These are phyloP conservation scores for Phytopythium boreale DNA, from an alignment of 352 stramenopile genomes.

Conservation along the genomic window DNA sequence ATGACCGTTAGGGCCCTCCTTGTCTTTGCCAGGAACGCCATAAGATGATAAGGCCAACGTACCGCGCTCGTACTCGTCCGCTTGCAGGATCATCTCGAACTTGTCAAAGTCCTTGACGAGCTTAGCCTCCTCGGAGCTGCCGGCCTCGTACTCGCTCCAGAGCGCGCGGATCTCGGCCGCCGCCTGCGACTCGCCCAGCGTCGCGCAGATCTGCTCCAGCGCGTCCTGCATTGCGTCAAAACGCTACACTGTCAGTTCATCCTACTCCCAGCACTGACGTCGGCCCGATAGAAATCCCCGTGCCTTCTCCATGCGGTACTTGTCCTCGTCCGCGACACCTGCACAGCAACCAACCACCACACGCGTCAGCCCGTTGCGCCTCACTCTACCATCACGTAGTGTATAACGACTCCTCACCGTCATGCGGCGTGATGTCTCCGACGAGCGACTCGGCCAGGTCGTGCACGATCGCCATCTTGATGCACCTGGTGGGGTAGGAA, in stretches of 20 bases:
- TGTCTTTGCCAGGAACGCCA: neutral
- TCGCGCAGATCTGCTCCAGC: constrained; percentile 63
- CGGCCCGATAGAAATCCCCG: constrained; percentile 10
- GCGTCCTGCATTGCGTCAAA: constrained; percentile 38
- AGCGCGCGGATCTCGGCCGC: constrained; percentile 66
- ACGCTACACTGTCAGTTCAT: neutral
- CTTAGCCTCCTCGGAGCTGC: constrained; percentile 74
- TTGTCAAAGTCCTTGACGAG: constrained; percentile 95
- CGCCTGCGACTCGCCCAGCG: constrained; percentile 48
- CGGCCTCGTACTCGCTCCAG: constrained; percentile 88
- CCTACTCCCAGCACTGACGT: neutral
- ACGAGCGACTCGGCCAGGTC: constrained; percentile 92
- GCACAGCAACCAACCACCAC: neutral
- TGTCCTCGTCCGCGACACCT: constrained; percentile 88
- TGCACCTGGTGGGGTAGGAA: constrained; percentile 39
- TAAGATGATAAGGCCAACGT: too few relatives aligned
- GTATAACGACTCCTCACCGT: constrained; percentile 34
- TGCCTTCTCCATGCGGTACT: constrained; percentile 86
- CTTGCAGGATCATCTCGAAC: constrained; percentile 95
- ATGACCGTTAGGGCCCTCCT: neutral
- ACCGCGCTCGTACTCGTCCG: constrained; percentile 91
- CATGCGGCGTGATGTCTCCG: constrained; percentile 92
- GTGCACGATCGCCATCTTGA: constrained; percentile 93
- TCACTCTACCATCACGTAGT: neutral
- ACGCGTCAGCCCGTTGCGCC: neutral